These are phyloP conservation scores for Chlamydomonas applanata DNA, from an alignment of 139 green algal genomes.

Conservation along the genomic window DNA sequence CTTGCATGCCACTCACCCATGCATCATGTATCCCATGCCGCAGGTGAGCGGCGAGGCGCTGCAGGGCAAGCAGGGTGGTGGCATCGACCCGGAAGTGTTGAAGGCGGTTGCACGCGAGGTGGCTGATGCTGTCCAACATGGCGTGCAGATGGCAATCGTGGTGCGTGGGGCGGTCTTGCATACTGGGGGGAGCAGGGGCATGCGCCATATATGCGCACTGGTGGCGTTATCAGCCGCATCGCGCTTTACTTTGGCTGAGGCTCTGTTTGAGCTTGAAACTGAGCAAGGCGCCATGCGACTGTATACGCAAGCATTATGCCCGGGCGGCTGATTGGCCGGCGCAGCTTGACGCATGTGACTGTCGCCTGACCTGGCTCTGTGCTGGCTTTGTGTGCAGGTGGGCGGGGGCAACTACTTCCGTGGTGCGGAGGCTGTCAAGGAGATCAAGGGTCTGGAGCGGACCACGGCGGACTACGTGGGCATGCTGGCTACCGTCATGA, in stretches of 20 bases:
- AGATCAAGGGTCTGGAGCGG: slow-evolving; percentile 71
- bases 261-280: neutral
- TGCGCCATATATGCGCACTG: neutral
- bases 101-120: slow-evolving; percentile 84
- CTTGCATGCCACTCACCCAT: too few relatives aligned
- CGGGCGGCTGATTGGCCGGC: neutral
- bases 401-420: slow-evolving; percentile 97
- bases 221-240: neutral
- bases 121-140: slow-evolving; percentile 44
- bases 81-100: slow-evolving; percentile 87
- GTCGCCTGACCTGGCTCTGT: neutral
- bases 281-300: neutral
- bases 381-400: slow-evolving; percentile 68
- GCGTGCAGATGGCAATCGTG: slow-evolving; percentile 86
- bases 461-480: slow-evolving; percentile 95
- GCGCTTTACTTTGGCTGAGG: neutral
- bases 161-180: slow-evolving; percentile 63
- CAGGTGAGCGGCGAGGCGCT: slow-evolving; percentile 95
- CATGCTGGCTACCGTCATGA: slow-evolving; percentile 99
- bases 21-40: slow-evolving; percentile 26
- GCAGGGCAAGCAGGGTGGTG: slow-evolving; percentile 74
- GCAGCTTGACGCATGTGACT: neutral
- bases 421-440: slow-evolving; percentile 73
- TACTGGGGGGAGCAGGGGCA: neutral
- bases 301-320: neutral